phyloP scores from a whole-genome alignment of 306 rosid species.

The Prosopis cineraria region DNA sequence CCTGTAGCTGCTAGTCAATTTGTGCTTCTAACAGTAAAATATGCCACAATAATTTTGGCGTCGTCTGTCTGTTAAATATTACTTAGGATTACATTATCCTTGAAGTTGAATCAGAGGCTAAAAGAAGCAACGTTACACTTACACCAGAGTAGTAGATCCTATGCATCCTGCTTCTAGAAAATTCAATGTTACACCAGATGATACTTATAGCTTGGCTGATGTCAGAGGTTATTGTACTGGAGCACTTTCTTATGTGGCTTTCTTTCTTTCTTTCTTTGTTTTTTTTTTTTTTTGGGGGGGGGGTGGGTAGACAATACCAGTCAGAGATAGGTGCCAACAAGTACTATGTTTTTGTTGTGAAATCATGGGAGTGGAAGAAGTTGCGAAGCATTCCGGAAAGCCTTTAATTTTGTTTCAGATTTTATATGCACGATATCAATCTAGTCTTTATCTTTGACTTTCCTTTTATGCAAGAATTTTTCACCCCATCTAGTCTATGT shows the following conservation, averaged over 20 bases:
- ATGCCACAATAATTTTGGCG: not conserved
- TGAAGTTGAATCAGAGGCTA: not conserved
- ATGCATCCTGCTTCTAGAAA: not conserved
- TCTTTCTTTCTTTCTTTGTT: too few relatives aligned
- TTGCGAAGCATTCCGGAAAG: not conserved
- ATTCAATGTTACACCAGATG: not conserved
- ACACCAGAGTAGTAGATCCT: not conserved
- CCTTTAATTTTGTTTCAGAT: slow-evolving; percentile 4
- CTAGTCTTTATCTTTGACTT: not conserved
- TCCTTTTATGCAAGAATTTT: not conserved
- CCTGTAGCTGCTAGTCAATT: not conserved
- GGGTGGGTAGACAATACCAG: too few relatives aligned
- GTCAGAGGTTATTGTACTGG: not conserved
- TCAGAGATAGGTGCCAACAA: too few relatives aligned
- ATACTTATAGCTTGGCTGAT: not conserved
- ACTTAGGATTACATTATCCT: not conserved
- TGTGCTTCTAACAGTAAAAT: too few relatives aligned
- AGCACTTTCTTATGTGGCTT: not conserved
- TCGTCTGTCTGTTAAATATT: not conserved
- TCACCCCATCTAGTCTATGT: not conserved
- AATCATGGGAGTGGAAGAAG: not conserved
- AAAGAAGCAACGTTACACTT: not conserved
- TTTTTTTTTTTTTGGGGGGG: not conserved
- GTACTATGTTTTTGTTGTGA: not conserved
- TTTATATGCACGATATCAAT: not conserved